Conservation (phyloP, 2,329 filamentous ascomycete genomes). For the Setomelanomma holmii region DNA sequence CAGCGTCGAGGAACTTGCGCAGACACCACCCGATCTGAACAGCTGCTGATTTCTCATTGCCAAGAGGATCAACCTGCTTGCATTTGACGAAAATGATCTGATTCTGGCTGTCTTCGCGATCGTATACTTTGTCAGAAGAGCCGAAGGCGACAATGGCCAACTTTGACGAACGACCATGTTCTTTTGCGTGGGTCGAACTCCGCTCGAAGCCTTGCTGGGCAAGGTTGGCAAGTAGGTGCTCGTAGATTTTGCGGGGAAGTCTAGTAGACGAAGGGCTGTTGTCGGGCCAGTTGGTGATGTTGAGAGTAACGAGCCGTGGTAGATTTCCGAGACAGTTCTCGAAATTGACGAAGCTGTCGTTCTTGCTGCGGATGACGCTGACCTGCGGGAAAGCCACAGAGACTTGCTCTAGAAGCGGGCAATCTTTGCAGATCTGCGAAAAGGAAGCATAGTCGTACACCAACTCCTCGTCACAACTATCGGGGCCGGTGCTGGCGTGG, state of each 20-base stretch:
- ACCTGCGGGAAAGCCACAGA: constrained; percentile 56
- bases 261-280: constrained; percentile 50
- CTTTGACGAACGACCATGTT: constrained; percentile 40
- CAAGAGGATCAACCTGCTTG: constrained; percentile 51
- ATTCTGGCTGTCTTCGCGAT: constrained; percentile 55
- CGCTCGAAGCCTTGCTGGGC: constrained; percentile 49
- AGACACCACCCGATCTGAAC: constrained; percentile 56
- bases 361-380: constrained; percentile 52
- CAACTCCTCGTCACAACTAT: constrained; percentile 52
- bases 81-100: constrained; percentile 55
- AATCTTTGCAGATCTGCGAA: constrained; percentile 55
- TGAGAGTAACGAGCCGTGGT: constrained; percentile 52
- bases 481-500: constrained; percentile 47
- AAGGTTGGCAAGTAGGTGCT: constrained; percentile 52
- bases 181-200: constrained; percentile 33
- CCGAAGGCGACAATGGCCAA: constrained; percentile 57
- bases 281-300: constrained; percentile 58
- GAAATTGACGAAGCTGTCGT: constrained; percentile 53
- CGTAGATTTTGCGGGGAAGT: constrained; percentile 54
- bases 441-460: constrained; percentile 55
- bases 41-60: constrained; percentile 49
- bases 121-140: constrained; percentile 55
- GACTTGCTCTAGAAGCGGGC: constrained; percentile 53
- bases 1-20: constrained; percentile 54
- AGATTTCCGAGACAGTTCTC: constrained; percentile 51